These are phyloP conservation scores for Achaetomium macrosporum DNA, from an alignment of 2,329 filamentous ascomycete genomes.

Conservation along the genomic window DNA sequence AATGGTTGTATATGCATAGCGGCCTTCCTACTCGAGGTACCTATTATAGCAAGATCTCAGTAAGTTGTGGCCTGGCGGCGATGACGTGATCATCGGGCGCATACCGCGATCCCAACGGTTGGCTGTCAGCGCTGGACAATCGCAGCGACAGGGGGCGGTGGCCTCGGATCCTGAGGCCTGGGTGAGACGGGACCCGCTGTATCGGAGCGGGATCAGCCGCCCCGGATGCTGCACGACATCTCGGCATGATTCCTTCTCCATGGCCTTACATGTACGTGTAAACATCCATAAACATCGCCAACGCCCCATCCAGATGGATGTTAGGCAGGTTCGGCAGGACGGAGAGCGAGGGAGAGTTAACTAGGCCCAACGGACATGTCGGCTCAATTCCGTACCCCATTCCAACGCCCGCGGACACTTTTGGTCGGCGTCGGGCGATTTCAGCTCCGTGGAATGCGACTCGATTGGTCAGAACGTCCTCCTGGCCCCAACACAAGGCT, in stretches of 20 bases:
- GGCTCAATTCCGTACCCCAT: neutral
- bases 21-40: too few species aligned
- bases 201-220: constrained; percentile 6
- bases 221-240: constrained; percentile 2
- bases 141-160: neutral
- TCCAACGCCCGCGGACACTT: constrained; percentile 8
- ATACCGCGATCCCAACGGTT: constrained; percentile 6
- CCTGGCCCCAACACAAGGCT: too few species aligned
- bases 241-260: neutral
- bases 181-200: neutral
- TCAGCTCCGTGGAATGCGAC: neutral
- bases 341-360: neutral
- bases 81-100: constrained; percentile 14
- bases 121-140: neutral
- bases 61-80: too few species aligned
- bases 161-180: neutral
- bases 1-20: too few species aligned
- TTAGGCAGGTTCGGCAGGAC: neutral
- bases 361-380: neutral
- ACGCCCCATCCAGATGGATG: neutral
- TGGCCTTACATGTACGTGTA: neutral
- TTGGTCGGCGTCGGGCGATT: constrained; percentile 12
- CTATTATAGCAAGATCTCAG: too few species aligned
- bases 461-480: constrained; percentile 2
- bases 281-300: neutral